Percentiles rank a stretch among this genome's conserved stretches.
Conservation (phyloP, 106 monocot genomes). For the Allium fistulosum region DNA sequence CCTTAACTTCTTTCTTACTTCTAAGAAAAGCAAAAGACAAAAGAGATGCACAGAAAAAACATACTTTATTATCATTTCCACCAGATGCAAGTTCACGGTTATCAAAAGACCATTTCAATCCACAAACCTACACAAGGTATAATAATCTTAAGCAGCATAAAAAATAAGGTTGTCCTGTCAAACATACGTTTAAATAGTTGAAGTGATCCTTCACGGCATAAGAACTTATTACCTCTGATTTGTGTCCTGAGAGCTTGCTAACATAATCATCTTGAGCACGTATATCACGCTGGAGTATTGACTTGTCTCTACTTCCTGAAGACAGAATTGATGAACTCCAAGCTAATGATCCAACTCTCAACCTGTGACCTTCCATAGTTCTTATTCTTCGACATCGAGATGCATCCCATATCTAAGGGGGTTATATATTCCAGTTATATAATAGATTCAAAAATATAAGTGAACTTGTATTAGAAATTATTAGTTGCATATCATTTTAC, state of each 20-base stretch:
- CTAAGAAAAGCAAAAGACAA: neutral
- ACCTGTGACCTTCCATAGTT: slow-evolving; percentile 81
- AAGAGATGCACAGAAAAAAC: slow-evolving; percentile 7
- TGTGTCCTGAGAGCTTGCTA: slow-evolving; percentile 82
- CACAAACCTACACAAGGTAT: slow-evolving; percentile 49
- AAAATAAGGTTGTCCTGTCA: neutral
- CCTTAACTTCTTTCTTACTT: neutral
- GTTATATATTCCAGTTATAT: neutral
- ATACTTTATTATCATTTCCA: slow-evolving; percentile 95
- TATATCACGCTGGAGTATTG: slow-evolving; percentile 88
- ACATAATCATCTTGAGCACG: slow-evolving; percentile 88
- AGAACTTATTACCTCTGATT: slow-evolving; percentile 70
- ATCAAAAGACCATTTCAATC: slow-evolving; percentile 96
- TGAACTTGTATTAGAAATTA: no score
- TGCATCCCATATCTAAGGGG: slow-evolving; percentile 93
- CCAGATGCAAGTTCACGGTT: slow-evolving; percentile 96
- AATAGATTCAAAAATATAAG: no score
- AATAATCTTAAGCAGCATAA: neutral
- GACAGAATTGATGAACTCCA: slow-evolving; percentile 94
- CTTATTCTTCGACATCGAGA: slow-evolving; percentile 75
- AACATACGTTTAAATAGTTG: neutral
- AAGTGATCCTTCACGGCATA: neutral
- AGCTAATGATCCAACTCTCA: slow-evolving; percentile 84
- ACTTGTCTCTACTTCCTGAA: slow-evolving; percentile 90
- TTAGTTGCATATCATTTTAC: no score